These are phyloP conservation scores for Psilocybe cyanescens DNA, from an alignment of 768 basidiomycete species.

Conservation along the genomic window DNA sequence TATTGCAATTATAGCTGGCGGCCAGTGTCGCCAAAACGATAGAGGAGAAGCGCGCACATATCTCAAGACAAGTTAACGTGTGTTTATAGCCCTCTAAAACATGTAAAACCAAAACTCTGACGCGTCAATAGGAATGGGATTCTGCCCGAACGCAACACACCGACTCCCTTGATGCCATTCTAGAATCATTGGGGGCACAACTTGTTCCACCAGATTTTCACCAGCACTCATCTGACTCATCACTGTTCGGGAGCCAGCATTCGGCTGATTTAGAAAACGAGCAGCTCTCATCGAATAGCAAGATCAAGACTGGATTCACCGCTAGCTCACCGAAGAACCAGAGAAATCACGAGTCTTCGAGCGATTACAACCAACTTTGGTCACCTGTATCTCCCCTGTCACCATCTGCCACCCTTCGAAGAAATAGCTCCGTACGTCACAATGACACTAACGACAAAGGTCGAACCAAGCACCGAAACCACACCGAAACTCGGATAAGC, in stretches of 20 bases:
- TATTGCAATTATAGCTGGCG: constrained; percentile 54
- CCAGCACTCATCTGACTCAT: constrained; percentile 65
- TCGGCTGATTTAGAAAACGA: constrained; percentile 45
- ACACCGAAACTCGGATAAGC: constrained; percentile 7
- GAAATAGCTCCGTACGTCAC: constrained; percentile 21
- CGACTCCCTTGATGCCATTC: constrained; percentile 64
- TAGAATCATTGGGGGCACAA: constrained; percentile 75
- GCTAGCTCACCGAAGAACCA: constrained; percentile 14
- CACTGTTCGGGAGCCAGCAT: constrained; percentile 80
- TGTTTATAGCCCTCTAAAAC: constrained; percentile 17
- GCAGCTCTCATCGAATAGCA: constrained; percentile 4
- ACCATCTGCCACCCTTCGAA: constrained; percentile 34
- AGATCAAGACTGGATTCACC: not conserved
- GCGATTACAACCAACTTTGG: constrained; percentile 6
- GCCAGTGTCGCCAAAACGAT: constrained; percentile 74
- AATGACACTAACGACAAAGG: constrained; percentile 7
- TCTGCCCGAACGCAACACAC: constrained; percentile 58
- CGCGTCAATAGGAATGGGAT: constrained; percentile 69
- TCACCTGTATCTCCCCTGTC: constrained; percentile 30
- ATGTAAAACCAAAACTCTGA: not conserved
- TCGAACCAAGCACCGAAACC: constrained; percentile 16
- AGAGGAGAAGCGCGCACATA: constrained; percentile 65
- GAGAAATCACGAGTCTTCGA: not conserved
- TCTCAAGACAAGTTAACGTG: constrained; percentile 68
- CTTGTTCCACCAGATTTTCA: constrained; percentile 82